Evolutionary conservation across 805 yeast genomes (phyloP), one percentile per base, ranked within the genome.

Genomic region (Myxozyma melibiosi): DNA sequence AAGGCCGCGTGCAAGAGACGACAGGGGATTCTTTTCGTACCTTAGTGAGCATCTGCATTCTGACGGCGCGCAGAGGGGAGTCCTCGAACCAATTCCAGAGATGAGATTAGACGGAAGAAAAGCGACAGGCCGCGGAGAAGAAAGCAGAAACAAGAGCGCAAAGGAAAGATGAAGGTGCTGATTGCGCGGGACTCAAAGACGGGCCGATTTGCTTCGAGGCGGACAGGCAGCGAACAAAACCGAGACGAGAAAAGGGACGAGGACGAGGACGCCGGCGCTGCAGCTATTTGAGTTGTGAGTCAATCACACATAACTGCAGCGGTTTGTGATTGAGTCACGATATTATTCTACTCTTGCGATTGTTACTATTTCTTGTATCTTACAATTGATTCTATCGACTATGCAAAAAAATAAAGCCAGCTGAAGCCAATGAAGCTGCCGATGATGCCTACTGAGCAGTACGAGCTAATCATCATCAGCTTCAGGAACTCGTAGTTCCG

Each of bases 401-500:
- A 50, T 2, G 59, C 27, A 37, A 57, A 56, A n/a, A 90, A 88
- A 68, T 88, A 91, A 52, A 88, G 74, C 96, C 96, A 91, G 58
- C 88, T 84, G 64, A 90, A 80, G 6, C 95, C 94, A 62, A 86
- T 80, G 96, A 96, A 94, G 48, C 96, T 83, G 43, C 88, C 78
- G 7, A 91, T 76, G 5, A 94, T 83, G 2, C 99, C 99, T 16
- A 88, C 58, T 0, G 89, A 82, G 71, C 97, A 89, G 72, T 92
- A 92, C 5, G 89, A 85, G 62, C 96, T 88, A 55, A 89, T 81
- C 9, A 84, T 73, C 90, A 94, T 89, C 63, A 92, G 76, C 45
- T 88, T 83, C 56, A 88, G 72, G 67, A 90, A 92, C 71, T 89
- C 88, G 57, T 82, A 79, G 64, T 76, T 80, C 52, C 80, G 79